Evolutionary conservation across 176 grass and related monocot species (phyloP).

Genomic region (Triticum monococcum): DNA sequence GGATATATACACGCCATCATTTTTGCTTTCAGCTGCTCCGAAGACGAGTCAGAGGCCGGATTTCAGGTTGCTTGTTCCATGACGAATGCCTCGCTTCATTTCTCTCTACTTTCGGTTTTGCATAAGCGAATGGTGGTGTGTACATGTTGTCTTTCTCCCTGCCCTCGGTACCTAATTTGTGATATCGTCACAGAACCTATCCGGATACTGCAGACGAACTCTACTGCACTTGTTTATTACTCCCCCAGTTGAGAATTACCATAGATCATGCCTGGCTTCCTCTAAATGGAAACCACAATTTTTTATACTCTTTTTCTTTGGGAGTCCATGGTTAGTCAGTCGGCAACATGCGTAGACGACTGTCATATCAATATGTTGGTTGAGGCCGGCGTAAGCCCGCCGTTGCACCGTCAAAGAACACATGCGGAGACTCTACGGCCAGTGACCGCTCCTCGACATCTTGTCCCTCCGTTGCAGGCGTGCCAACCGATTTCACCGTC

Average conservation of each 20-base stretch:
- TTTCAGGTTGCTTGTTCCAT: background rate
- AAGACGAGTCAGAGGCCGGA: conserved; percentile 31
- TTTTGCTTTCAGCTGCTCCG: conserved; percentile 41
- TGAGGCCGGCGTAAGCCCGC: too few species aligned
- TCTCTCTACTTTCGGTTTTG: background rate
- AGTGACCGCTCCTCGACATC: background rate
- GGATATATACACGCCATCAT: conserved; percentile 38
- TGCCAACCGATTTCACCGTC: background rate
- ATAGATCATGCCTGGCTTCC: background rate
- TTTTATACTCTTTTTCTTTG: background rate
- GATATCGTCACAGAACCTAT: conserved; percentile 48
- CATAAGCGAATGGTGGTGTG: background rate
- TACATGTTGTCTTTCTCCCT: conserved; percentile 2
- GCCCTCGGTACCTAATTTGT: conserved; percentile 41
- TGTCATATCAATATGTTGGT: too few species aligned
- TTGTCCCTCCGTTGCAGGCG: background rate
- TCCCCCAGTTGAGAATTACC: conserved; percentile 3
- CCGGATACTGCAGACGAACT: conserved; percentile 13
- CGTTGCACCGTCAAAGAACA: background rate
- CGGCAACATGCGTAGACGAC: background rate
- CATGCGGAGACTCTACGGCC: background rate
- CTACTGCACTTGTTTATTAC: conserved; percentile 1
- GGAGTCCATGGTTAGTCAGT: background rate
- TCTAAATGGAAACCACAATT: background rate
- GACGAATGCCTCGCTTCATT: background rate